Base-by-base conservation (phyloP, 2,329 filamentous ascomycete species). In the Penicillium sp. region DNA sequence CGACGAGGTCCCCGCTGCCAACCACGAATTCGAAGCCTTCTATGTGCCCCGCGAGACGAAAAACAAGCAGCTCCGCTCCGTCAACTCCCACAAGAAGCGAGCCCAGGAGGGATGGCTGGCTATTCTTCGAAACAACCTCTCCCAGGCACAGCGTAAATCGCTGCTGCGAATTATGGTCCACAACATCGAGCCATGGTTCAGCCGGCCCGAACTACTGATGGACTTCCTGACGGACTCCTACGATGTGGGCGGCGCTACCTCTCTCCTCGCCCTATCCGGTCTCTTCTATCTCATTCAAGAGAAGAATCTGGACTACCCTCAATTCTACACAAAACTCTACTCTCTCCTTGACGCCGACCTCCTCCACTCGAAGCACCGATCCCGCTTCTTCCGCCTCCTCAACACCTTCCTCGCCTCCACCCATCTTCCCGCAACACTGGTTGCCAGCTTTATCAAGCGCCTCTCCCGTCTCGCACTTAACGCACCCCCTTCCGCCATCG, bases 141-240 rank as follows among this genome's bases (percentile, higher is more conserved):
- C 81, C 45, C 86, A 87, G 59, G 83, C 88, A 14, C 89, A 96
- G 70, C 87, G 90, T 48, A 97, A 97, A 71, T 79, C 80, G 45
- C 81, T 96, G 2, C 81, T 99, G 44, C 83, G 85, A 56, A 83
- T 89, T 57, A 88, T 95, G 75, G 87, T 90, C 2, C 84, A 84
- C 37, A 86, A 86, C 29, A 91, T 97, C 63, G 89, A 90, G 21
- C 92, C 93, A 0, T 96, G 91, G 90, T 96, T 97, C 74, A 83
- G 81, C 44, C 90, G 91, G 58, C 89, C 92, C 1, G 93, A 97
- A 68, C 81, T 96, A 36, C 82, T 99, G 29, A 92, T 96, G 81
- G 94, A 99, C 77, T 99, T 97, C 73, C 78, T 99, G 51, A 96
- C 92, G n/a, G 91, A 94, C 75, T 95, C 88, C 26, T 97, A 96